Conservation (phyloP, 441 rosid species). For the Populus hybrid region DNA sequence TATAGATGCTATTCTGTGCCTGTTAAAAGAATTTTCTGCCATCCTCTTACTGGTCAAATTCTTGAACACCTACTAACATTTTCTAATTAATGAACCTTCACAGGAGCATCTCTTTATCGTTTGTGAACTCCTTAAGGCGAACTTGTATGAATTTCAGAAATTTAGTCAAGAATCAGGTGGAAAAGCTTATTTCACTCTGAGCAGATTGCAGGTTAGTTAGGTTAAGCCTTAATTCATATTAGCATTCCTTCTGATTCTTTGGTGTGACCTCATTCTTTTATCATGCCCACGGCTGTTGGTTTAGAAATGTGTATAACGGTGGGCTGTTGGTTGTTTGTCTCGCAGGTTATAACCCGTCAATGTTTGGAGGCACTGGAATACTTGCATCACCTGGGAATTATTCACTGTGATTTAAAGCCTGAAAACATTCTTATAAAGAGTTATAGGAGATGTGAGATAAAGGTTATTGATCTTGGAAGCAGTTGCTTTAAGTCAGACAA, state of each 20-base stretch:
- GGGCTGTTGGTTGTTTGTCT: background rate
- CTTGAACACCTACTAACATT: slow-evolving; percentile 1
- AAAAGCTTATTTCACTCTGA: slow-evolving; percentile 64
- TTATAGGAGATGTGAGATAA: slow-evolving; percentile 68
- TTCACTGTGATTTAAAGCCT: slow-evolving; percentile 95
- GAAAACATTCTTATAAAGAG: slow-evolving; percentile 85
- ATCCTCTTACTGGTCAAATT: background rate
- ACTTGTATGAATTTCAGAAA: slow-evolving; percentile 85
- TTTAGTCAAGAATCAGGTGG: slow-evolving; percentile 84
- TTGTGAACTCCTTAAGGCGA: slow-evolving; percentile 86
- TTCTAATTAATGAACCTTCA: slow-evolving; percentile 3
- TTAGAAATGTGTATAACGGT: background rate
- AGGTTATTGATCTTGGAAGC: slow-evolving; percentile 96
- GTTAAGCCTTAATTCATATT: slow-evolving; percentile 2
- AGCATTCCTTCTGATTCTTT: background rate
- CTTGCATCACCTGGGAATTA: slow-evolving; percentile 78
- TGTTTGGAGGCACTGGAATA: slow-evolving; percentile 88
- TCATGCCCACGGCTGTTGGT: background rate
- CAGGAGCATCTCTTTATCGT: slow-evolving; percentile 98
- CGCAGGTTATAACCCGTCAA: slow-evolving; percentile 70
- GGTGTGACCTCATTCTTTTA: background rate
- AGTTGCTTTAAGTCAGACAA: slow-evolving; percentile 83
- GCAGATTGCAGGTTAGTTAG: slow-evolving; percentile 72
- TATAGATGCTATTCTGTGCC: background rate
- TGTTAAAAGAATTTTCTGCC: background rate